A percentile compares a stretch with the other conserved stretches of the same genome.
Evolutionary conservation across 257 asterid species (phyloP).

Genomic region (Rhazya stricta): DNA sequence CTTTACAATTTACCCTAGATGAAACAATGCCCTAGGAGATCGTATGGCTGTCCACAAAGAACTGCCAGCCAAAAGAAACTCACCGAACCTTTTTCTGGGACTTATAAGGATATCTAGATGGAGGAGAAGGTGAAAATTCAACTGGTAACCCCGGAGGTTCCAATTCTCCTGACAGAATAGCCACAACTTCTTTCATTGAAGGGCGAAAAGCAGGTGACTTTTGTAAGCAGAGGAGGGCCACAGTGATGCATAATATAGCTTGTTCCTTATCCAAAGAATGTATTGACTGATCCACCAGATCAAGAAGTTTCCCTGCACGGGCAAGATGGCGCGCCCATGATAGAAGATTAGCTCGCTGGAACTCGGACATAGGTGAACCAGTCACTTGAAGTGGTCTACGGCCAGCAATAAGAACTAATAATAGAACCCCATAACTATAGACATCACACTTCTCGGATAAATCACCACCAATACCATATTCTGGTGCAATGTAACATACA

Average conservation of each 20-base stretch:
- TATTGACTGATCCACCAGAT: constrained; percentile 65
- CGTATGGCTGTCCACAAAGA: constrained; percentile 13
- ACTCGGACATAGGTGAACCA: constrained; percentile 89
- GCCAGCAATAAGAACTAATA: constrained; percentile 78
- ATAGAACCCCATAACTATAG: constrained; percentile 80
- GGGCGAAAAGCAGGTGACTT: constrained; percentile 77
- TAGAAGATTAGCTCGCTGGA: constrained; percentile 80
- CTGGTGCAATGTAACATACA: constrained; percentile 89
- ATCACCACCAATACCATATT: constrained; percentile 68
- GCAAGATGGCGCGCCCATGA: constrained; percentile 95
- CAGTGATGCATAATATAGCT: constrained; percentile 71
- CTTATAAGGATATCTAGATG: constrained; percentile 53
- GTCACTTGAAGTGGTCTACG: constrained; percentile 96
- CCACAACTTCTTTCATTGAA: constrained; percentile 86
- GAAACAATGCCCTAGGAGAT: constrained; percentile 4
- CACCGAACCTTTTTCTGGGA: constrained; percentile 66
- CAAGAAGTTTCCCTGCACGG: constrained; percentile 88
- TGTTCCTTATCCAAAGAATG: constrained; percentile 52
- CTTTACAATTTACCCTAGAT: constrained; percentile 1
- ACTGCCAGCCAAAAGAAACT: constrained; percentile 24
- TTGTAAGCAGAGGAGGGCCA: constrained; percentile 87
- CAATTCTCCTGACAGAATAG: constrained; percentile 63
- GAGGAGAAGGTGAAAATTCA: constrained; percentile 82
- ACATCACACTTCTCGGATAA: constrained; percentile 88
- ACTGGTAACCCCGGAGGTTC: constrained; percentile 71